Evolutionary conservation across 805 yeast genomes (phyloP), one percentile per base, ranked within the genome.

Genomic region (Barnettozyma populi): DNA sequence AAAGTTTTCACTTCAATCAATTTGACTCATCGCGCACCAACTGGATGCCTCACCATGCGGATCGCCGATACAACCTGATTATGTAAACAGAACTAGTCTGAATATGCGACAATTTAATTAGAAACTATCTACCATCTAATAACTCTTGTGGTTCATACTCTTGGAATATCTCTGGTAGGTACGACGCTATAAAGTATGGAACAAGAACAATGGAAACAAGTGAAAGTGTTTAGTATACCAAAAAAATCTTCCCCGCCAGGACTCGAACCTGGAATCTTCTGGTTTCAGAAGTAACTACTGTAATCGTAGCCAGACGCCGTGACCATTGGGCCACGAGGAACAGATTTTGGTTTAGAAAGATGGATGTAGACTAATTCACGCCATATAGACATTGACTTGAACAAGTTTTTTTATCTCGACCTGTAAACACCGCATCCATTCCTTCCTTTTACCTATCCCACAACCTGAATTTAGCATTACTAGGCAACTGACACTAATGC

Each of bases 281-380:
- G 64, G 64, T 60, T 57, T 43, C 68, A 54, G 75, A 73, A 51
- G 64, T 61, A 53, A 63, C 74, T 66, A 69, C 71, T 55, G 46
- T 52, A 61, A 70, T 73, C 82, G 82, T 77, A 78, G 82, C 81
- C 82, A 76, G 80, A 78, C 81, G 82, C 82, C 82, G 78, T 77
- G 80, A 78, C 82, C 82, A 78, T 78, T 78, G 80, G 82, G 82
- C 82, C 82, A 78, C 79, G 82, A 78, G 82, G 82, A 78, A 78
- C 73, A 70, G 71, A 60, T 62, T 41, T 53, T 42, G 19, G 14
- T 21, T 34, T 34, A 3, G 11, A n/a, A 20, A 1, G 4, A 7
- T n/a, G n/a, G n/a, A n/a, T n/a, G n/a, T n/a, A n/a, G n/a, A n/a
- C n/a, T n/a, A n/a, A n/a, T n/a, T n/a, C n/a, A n/a, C n/a, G n/a